Evolutionary conservation across 176 grass and related monocot species (phyloP).

Genomic region (Raddia guianensis): DNA sequence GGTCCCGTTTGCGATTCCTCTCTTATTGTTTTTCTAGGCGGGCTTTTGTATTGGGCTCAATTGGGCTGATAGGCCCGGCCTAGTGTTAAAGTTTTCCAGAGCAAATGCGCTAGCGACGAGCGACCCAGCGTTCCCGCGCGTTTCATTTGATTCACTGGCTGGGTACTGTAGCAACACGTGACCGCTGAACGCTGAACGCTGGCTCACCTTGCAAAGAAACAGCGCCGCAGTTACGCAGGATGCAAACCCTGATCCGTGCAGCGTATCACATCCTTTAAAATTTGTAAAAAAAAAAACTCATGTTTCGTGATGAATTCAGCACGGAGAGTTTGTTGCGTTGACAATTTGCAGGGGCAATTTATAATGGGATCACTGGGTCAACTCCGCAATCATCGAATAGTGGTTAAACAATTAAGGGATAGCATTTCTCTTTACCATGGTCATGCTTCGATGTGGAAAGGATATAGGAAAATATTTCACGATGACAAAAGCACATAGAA

Average conservation of each 20-base stretch:
- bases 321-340: not conserved
- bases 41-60: not conserved
- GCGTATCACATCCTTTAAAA: too few relatives aligned
- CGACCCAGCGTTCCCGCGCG: too few relatives aligned
- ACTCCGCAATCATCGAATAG: not conserved
- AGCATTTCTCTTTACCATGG: not conserved
- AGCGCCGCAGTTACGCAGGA: too few relatives aligned
- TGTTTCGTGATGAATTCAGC: not conserved
- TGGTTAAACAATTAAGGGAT: not conserved
- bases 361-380: not conserved
- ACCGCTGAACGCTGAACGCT: too few relatives aligned
- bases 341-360: not conserved
- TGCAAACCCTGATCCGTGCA: too few relatives aligned
- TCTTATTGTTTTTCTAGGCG: not conserved
- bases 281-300: too few relatives aligned
- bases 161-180: too few relatives aligned
- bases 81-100: not conserved
- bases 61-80: not conserved
- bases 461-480: not conserved
- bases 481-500: not conserved
- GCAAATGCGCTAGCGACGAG: too few relatives aligned
- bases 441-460: not conserved
- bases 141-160: too few relatives aligned
- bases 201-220: too few relatives aligned
- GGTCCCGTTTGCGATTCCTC: not conserved